phyloP scores from a whole-genome alignment of 2,329 filamentous ascomycete species.

The Pyrenophora teres region DNA sequence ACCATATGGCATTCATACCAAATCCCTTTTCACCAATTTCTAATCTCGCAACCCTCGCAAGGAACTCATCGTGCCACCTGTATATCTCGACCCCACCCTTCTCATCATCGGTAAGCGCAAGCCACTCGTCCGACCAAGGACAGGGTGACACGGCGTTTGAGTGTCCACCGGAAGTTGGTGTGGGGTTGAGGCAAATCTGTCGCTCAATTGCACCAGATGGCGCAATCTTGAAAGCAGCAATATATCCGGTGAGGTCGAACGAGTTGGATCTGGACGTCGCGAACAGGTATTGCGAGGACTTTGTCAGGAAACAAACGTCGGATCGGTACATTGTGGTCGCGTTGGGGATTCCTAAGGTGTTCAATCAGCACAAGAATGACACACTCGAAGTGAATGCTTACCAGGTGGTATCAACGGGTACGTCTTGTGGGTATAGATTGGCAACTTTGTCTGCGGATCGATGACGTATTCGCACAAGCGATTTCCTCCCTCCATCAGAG shows the following conservation, averaged over 20 bases:
- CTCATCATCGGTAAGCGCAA: constrained; percentile 89
- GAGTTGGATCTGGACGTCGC: constrained; percentile 81
- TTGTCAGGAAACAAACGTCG: constrained; percentile 77
- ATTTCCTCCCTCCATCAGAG: constrained; percentile 89
- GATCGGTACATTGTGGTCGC: constrained; percentile 72
- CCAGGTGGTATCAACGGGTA: constrained; percentile 82
- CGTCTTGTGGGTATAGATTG: constrained; percentile 75
- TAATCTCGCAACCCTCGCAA: constrained; percentile 75
- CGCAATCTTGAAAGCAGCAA: constrained; percentile 76
- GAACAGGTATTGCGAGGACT: constrained; percentile 75
- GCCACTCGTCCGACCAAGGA: constrained; percentile 83
- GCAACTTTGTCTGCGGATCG: constrained; percentile 72
- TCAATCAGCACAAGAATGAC: background rate
- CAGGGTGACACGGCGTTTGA: constrained; percentile 86
- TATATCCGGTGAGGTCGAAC: constrained; percentile 77
- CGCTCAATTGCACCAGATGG: constrained; percentile 72
- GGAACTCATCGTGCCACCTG: constrained; percentile 79
- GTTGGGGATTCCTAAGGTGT: constrained; percentile 50
- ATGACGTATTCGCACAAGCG: constrained; percentile 80
- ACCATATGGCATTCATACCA: constrained; percentile 97
- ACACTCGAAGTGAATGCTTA: constrained; percentile 44
- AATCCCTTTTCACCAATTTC: constrained; percentile 87
- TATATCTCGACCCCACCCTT: constrained; percentile 88
- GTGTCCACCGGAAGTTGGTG: constrained; percentile 84
- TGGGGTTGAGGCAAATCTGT: constrained; percentile 81